phyloP scores from a whole-genome alignment of 352 stramenopile species.

The Phytophthora agathidicida region DNA sequence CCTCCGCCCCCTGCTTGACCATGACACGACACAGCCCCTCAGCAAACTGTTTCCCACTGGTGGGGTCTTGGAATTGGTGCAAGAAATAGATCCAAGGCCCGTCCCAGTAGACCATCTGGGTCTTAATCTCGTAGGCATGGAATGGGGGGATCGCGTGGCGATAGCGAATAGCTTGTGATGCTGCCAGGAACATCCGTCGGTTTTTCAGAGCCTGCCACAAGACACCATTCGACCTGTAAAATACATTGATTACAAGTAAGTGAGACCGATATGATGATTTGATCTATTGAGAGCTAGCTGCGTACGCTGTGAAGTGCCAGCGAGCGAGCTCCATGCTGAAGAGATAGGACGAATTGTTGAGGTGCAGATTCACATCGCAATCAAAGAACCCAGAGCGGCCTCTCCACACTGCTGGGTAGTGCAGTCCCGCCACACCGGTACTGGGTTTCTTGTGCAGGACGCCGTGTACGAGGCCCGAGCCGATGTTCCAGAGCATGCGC shows the following conservation, averaged over 20 bases:
- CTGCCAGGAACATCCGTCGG: constrained; percentile 63
- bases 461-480: constrained; percentile 59
- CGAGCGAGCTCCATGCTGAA: constrained; percentile 88
- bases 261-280: too few relatives aligned
- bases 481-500: constrained; percentile 80
- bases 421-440: constrained; percentile 53
- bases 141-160: constrained; percentile 57
- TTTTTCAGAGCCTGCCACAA: constrained; percentile 66
- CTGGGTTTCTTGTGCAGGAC: constrained; percentile 55
- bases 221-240: constrained; percentile 41
- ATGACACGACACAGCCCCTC: constrained; percentile 49
- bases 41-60: constrained; percentile 55
- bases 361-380: constrained; percentile 85
- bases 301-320: constrained; percentile 84
- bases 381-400: constrained; percentile 76
- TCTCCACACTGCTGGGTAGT: constrained; percentile 79
- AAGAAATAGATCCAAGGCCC: constrained; percentile 64
- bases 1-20: constrained; percentile 31
- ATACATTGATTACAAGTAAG: too few relatives aligned
- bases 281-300: not conserved
- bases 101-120: constrained; percentile 55
- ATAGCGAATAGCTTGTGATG: constrained; percentile 64
- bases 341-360: constrained; percentile 88
- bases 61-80: constrained; percentile 65
- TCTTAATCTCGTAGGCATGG: constrained; percentile 61